phyloP scores from a whole-genome alignment of 768 basidiomycete genomes.

The Exsudoporus frostii region DNA sequence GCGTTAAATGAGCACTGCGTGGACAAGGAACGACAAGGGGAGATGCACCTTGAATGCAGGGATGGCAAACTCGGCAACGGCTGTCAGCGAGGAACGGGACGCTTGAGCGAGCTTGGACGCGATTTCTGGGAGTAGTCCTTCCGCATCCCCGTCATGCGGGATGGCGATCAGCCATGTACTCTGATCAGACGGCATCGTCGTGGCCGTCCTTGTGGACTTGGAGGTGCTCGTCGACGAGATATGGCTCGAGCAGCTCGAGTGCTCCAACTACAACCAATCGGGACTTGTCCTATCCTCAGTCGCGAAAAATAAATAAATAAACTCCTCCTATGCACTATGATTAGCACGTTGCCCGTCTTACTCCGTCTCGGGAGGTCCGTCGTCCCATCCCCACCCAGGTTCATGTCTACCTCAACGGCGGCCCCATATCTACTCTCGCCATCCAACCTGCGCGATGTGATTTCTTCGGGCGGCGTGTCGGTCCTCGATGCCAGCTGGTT shows the following conservation, averaged over 20 bases:
- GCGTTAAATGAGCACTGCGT: slow-evolving; percentile 4
- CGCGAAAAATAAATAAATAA: slow-evolving; percentile 17
- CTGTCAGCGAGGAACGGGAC: slow-evolving; percentile 47
- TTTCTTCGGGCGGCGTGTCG: slow-evolving; percentile 31
- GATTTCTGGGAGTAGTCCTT: slow-evolving; percentile 67
- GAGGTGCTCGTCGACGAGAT: slow-evolving; percentile 5
- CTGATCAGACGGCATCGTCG: slow-evolving; percentile 90
- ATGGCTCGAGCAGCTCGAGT: not conserved
- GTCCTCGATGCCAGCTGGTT: slow-evolving; percentile 86
- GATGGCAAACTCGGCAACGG: slow-evolving; percentile 64
- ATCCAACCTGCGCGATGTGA: slow-evolving; percentile 39
- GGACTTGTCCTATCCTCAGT: slow-evolving; percentile 3
- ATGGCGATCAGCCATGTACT: slow-evolving; percentile 91
- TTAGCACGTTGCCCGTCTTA: not conserved
- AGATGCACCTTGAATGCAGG: slow-evolving; percentile 86
- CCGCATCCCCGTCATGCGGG: slow-evolving; percentile 83
- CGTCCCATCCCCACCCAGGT: slow-evolving; percentile 14
- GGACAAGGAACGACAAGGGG: not conserved
- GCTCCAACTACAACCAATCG: slow-evolving; percentile 1
- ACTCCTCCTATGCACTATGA: not conserved
- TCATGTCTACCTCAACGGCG: slow-evolving; percentile 37
- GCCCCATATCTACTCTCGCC: slow-evolving; percentile 56
- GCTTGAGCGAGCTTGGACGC: slow-evolving; percentile 57
- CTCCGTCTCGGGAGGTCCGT: slow-evolving; percentile 9
- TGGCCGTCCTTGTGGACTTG: slow-evolving; percentile 5